Conservation (phyloP, 208 protist species). For the Leptomonas seymouri region DNA sequence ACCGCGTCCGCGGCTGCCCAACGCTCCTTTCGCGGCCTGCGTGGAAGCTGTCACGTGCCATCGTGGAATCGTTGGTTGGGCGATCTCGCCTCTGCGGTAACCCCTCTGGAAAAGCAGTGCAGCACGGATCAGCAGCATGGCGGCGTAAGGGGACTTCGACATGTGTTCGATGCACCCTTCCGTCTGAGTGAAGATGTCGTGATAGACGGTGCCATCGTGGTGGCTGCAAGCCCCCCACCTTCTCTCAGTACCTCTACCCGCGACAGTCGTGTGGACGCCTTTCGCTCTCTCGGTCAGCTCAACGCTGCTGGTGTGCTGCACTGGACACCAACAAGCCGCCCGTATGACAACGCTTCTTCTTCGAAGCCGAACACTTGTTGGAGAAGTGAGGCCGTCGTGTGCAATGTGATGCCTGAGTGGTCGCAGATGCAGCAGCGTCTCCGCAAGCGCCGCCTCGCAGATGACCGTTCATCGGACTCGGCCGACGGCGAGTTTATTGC, state of each 20-base stretch:
- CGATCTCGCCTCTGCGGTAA: conserved; percentile 18
- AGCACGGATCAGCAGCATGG: neutral
- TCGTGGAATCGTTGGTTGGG: conserved; percentile 49
- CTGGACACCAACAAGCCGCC: neutral
- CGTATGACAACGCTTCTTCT: neutral
- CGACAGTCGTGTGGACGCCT: neutral
- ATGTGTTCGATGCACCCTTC: neutral
- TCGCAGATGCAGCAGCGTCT: conserved; percentile 18
- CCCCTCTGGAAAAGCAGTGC: neutral
- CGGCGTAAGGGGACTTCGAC: neutral
- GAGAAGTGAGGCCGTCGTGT: conserved; percentile 19
- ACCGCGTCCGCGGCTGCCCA: neutral
- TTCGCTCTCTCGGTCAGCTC: conserved; percentile 29
- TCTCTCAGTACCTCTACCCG: neutral
- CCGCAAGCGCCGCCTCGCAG: conserved; percentile 6
- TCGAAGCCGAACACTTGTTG: too few relatives aligned
- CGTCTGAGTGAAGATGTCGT: conserved; percentile 24
- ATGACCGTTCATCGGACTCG: too few relatives aligned
- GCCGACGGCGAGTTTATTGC: neutral
- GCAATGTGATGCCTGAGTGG: conserved; percentile 19
- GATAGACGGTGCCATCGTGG: conserved; percentile 16
- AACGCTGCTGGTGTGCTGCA: conserved; percentile 25
- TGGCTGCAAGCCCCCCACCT: neutral
- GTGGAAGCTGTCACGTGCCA: conserved; percentile 47
- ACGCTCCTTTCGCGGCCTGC: conserved; percentile 11